phyloP scores from a whole-genome alignment of 1,284 basidiomycete species.

The Ceratobasidium papillatum region DNA sequence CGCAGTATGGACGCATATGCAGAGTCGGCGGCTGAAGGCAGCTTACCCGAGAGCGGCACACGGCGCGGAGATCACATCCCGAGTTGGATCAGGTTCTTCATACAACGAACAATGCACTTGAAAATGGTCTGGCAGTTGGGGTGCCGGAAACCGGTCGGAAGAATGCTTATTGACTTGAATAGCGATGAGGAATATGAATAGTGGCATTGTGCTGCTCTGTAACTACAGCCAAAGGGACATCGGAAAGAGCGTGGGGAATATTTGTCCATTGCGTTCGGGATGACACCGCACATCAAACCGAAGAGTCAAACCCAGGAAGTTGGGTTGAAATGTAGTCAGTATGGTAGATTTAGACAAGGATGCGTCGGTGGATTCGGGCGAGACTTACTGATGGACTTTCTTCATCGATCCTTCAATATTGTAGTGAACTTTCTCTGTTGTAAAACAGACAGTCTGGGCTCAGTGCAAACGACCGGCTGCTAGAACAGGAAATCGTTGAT shows the following conservation, averaged over 20 bases:
- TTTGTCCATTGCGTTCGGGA: neutral
- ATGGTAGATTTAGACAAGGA: neutral
- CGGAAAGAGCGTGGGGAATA: neutral
- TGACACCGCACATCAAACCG: conserved; percentile 7
- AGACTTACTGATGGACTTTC: neutral
- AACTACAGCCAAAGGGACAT: neutral
- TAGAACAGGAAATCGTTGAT: no score
- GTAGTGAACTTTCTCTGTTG: no score
- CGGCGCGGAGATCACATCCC: neutral
- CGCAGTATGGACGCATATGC: neutral
- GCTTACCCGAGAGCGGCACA: neutral
- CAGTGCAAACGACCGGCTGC: no score
- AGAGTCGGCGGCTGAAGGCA: neutral
- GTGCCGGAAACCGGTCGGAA: neutral
- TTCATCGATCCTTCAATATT: neutral
- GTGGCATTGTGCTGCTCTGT: neutral
- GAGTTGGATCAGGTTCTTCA: neutral
- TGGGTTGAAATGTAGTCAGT: neutral
- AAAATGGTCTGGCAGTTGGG: neutral
- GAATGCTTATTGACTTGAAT: neutral
- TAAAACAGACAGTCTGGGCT: no score
- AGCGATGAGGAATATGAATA: neutral
- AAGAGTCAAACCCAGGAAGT: neutral
- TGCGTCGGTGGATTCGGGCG: neutral
- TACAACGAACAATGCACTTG: neutral